Percentiles rank a stretch among this genome's conserved stretches.
phyloP scores from a whole-genome alignment of 192 early-diverging fungal species.

The Cetraspora pellucida region DNA sequence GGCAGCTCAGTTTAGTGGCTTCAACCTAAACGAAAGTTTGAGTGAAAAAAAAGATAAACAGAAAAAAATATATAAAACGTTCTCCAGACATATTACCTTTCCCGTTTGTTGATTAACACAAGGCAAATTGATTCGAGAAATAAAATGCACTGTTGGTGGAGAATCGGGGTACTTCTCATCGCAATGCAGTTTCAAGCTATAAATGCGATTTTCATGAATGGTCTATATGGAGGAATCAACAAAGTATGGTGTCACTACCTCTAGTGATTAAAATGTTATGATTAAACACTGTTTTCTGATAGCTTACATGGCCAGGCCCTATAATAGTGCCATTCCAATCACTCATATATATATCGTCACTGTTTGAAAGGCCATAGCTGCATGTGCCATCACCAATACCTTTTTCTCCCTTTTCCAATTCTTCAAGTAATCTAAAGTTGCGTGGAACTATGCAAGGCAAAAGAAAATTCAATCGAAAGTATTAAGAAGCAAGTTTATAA shows the following conservation, averaged over 20 bases:
- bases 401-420: conserved; percentile 97
- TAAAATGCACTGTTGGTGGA: conserved; percentile 79
- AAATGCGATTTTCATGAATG: conserved; percentile 96
- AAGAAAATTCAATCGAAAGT: no score
- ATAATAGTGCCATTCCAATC: conserved; percentile 96
- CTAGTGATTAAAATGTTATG: background rate
- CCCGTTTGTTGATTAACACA: conserved; percentile 84
- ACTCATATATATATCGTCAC: conserved; percentile 78
- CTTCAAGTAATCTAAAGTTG: conserved; percentile 94
- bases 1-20: conserved; percentile 59
- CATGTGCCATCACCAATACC: conserved; percentile 91
- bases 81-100: conserved; percentile 48
- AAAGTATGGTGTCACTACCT: background rate
- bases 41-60: background rate
- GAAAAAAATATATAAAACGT: background rate
- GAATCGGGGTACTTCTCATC: conserved; percentile 82
- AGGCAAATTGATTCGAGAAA: conserved; percentile 83
- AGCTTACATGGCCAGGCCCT: conserved; percentile 75
- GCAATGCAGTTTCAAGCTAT: conserved; percentile 83
- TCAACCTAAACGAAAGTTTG: conserved; percentile 60
- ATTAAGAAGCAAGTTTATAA: no score
- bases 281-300: background rate
- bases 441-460: conserved; percentile 72
- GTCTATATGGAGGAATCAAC: conserved; percentile 54
- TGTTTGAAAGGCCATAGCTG: conserved; percentile 88